phyloP scores from a whole-genome alignment of 495 filamentous ascomycete species.

The Penicillium soppii region DNA sequence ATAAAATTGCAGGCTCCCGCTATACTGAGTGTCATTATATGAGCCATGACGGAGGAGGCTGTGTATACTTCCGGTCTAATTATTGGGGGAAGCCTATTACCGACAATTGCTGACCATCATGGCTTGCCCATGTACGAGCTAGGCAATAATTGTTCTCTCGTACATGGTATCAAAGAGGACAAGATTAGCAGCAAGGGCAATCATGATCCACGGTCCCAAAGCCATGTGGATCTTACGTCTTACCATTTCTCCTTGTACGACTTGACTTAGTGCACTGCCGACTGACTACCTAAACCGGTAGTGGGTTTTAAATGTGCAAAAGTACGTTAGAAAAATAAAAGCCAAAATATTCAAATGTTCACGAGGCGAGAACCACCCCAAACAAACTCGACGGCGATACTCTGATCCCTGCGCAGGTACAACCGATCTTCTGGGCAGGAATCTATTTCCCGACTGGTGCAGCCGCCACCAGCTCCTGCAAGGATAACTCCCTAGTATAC shows the following conservation, averaged over 20 bases:
- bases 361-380: too few relatives aligned
- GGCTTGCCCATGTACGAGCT: not conserved
- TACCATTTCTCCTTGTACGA: not conserved
- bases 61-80: not conserved
- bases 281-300: not conserved
- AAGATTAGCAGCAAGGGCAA: conserved; percentile 17
- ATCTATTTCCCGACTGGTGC: conserved; percentile 21
- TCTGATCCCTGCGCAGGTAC: not conserved
- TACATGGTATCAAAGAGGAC: conserved; percentile 13
- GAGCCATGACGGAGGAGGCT: conserved; percentile 5
- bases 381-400: not conserved
- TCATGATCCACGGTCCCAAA: conserved; percentile 1
- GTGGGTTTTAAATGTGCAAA: not conserved
- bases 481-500: conserved; percentile 21
- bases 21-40: not conserved
- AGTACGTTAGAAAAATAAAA: not conserved
- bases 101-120: not conserved
- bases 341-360: not conserved
- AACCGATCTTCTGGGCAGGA: not conserved
- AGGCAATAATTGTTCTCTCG: conserved; percentile 13
- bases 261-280: not conserved
- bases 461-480: conserved; percentile 18
- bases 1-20: conserved; percentile 13
- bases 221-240: not conserved
- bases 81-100: not conserved